Evolutionary conservation across 23 red algal genomes (phyloP).

Genomic region (Gracilaria domingensis): DNA sequence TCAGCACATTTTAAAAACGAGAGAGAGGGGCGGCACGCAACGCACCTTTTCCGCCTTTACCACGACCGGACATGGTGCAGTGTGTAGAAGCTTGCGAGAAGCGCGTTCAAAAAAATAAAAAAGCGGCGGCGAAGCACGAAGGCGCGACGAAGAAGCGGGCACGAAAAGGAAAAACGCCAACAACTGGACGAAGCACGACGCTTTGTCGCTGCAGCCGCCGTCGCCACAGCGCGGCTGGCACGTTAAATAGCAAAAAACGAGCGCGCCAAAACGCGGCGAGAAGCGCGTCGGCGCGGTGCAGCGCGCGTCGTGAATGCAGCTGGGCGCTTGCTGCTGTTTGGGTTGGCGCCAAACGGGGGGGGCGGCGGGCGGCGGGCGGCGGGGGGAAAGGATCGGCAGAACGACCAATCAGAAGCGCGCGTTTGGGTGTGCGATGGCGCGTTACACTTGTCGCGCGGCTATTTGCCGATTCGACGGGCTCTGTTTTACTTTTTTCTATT

Average conservation of each 20-base stretch:
- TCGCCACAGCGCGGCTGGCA: too few relatives aligned
- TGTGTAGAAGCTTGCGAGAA: too few relatives aligned
- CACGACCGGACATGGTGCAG: constrained; percentile 50
- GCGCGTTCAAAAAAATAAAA: neutral
- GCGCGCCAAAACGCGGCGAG: neutral
- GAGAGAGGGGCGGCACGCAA: neutral
- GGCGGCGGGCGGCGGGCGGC: too few relatives aligned
- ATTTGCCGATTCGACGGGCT: neutral
- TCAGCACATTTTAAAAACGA: neutral
- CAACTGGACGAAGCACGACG: neutral
- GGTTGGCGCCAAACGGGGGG: too few relatives aligned
- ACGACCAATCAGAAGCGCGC: constrained; percentile 10
- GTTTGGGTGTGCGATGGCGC: neutral
- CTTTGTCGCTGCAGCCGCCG: too few relatives aligned
- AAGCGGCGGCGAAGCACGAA: too few relatives aligned
- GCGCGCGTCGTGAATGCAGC: neutral
- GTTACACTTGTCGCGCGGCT: neutral
- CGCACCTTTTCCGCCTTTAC: constrained; percentile 66
- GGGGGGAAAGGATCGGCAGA: neutral
- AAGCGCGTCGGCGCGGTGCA: neutral
- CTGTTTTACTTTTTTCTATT: neutral
- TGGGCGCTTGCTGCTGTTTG: too few relatives aligned
- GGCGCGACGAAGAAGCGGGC: neutral
- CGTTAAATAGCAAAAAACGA: constrained; percentile 7
- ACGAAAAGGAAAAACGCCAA: neutral